Evolutionary conservation across 2,329 filamentous ascomycete species (phyloP), one percentile per base, ranked within the genome.

Genomic region (Coniochaeta hoffmannii): DNA sequence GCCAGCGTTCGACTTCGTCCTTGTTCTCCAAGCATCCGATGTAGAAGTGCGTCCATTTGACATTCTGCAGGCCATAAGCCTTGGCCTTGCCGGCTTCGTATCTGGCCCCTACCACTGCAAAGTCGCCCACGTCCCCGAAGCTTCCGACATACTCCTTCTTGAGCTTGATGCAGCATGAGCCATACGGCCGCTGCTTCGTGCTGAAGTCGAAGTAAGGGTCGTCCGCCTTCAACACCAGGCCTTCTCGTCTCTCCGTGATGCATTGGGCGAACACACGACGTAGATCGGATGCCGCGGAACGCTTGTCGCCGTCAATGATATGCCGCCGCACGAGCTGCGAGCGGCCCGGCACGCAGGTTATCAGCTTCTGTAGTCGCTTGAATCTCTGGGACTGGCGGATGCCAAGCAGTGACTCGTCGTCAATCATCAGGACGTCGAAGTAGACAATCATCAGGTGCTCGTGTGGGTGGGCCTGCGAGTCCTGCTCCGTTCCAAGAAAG

Each of bases 101-200:
- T 17, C 83, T 82, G 6, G 83, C 91, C 0, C 89, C 91, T 3
- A 96, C 74, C 1, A 93, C 78, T 1, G 88, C 86, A 65, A 96
- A 89, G 67, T 96, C 92, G 10, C 88, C 88, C 30, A 90, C 83
- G 58, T 95, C 91, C 1, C 90, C 90, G 65, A 93, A 82, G 2
- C 83, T 83, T 26, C 80, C 77, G 35, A 96, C 81, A 63, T 95
- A 96, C 64, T 94, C 89, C 64, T 90, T 90, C 69, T 96, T 96
- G 41, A 96, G 70, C 70, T 96, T 96, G 64, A 96, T 89, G 66
- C 84, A 87, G 56, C 73, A 76, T 14, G 74, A 74, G 2, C 69
- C 65, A 57, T 73, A 74, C 30, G 75, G 59, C 62, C 71, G 61
- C 41, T 63, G 62, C 49, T 60, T 63, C 46, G 64, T 63, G 30